Conservation (phyloP, 441 rosid species). For the Gossypium gossypioides region DNA sequence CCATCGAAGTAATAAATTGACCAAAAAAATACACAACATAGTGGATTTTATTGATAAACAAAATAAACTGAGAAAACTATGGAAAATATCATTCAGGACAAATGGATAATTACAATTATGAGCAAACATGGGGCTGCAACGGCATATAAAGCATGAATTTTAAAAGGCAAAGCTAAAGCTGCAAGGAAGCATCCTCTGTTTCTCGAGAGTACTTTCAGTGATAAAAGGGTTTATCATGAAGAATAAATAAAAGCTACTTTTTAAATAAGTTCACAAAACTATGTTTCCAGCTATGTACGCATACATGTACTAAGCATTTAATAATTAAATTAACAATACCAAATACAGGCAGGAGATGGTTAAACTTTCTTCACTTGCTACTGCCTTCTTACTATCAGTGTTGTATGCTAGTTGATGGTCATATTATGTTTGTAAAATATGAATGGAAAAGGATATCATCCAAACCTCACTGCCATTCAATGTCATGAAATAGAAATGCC, state of each 20-base stretch:
- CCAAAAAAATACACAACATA: neutral
- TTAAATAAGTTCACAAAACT: neutral
- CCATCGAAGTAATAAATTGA: conserved; percentile 15
- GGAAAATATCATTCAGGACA: neutral
- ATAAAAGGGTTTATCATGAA: neutral
- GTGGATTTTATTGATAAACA: neutral
- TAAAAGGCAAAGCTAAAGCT: neutral
- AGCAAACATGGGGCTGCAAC: neutral
- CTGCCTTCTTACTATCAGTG: neutral
- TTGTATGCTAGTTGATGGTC: neutral
- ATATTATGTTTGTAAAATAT: neutral
- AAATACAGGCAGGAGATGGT: neutral
- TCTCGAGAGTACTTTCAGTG: neutral
- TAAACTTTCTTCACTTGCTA: neutral
- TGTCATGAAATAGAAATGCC: conserved; percentile 99
- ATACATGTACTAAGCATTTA: neutral
- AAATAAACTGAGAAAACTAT: neutral
- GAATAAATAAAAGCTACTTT: neutral
- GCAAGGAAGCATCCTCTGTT: neutral
- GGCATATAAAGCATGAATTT: neutral
- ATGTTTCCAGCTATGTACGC: neutral
- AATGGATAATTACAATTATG: neutral
- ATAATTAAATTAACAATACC: neutral
- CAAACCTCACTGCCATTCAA: conserved; percentile 92
- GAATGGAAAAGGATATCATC: conserved; percentile 3